These are phyloP conservation scores for Aureococcus anophagefferens DNA, from an alignment of 108 stramenopile genomes.

Conservation along the genomic window DNA sequence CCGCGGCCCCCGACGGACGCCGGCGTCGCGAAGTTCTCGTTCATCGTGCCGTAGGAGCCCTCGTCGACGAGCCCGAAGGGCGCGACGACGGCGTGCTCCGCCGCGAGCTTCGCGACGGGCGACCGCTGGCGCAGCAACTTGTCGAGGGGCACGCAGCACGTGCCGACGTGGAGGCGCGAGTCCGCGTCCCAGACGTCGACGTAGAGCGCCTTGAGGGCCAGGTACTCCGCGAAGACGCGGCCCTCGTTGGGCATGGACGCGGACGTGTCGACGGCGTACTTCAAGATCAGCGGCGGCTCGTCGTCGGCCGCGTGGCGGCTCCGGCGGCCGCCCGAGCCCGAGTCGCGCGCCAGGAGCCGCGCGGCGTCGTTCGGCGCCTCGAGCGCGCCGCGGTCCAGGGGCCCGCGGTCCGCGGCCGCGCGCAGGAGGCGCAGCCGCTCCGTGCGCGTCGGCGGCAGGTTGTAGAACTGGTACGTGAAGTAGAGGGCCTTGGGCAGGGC, in stretches of 20 bases:
- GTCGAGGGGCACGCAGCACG: constrained; percentile 32
- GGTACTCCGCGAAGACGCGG: constrained; percentile 31
- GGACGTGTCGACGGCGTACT: constrained; percentile 37
- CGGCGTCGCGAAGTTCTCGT: no score
- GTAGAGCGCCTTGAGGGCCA: constrained; percentile 28
- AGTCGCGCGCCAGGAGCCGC: not conserved
- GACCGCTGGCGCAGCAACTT: constrained; percentile 44
- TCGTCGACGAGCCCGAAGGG: constrained; percentile 13
- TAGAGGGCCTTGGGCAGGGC: constrained; percentile 31
- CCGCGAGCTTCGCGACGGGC: constrained; percentile 27
- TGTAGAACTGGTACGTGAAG: constrained; percentile 50
- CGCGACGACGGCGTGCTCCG: constrained; percentile 27
- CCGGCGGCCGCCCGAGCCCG: not conserved
- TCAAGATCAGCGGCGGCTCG: constrained; percentile 27
- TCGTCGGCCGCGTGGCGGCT: no score
- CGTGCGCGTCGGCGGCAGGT: constrained; percentile 35
- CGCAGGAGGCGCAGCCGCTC: constrained; percentile 33
- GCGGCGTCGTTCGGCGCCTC: not conserved
- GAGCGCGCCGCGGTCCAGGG: constrained; percentile 2
- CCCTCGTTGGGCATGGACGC: constrained; percentile 23
- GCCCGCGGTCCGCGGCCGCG: not conserved
- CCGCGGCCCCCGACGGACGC: not conserved
- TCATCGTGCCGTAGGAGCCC: not conserved
- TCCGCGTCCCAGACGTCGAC: constrained; percentile 53
- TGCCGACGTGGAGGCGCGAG: constrained; percentile 38